These are phyloP conservation scores for Lipomyces sp. DNA, from an alignment of 805 yeast genomes.

Conservation along the genomic window DNA sequence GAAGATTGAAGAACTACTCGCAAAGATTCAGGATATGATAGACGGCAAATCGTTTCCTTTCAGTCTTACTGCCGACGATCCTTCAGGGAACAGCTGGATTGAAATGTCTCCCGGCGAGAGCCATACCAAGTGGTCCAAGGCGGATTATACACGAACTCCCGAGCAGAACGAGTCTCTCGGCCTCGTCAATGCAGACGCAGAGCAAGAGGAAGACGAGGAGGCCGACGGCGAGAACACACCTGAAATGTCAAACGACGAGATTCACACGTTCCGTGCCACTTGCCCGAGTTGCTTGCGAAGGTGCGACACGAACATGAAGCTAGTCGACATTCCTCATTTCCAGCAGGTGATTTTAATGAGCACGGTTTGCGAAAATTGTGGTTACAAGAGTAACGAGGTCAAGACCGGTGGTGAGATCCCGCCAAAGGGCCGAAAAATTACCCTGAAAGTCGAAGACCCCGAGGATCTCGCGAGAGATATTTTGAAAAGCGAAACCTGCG, in stretches of 20 bases:
- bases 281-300: constrained; percentile 84
- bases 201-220: constrained; percentile 39
- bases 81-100: constrained; percentile 96
- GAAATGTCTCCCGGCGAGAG: constrained; percentile 85
- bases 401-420: constrained; percentile 98
- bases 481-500: constrained; percentile 87
- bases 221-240: constrained; percentile 27
- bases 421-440: constrained; percentile 69
- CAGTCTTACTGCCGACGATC: constrained; percentile 80
- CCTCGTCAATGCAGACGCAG: constrained; percentile 61
- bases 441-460: constrained; percentile 74
- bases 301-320: constrained; percentile 93
- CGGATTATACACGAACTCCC: constrained; percentile 76
- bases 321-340: constrained; percentile 95
- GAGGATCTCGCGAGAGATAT: constrained; percentile 94
- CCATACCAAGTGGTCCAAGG: constrained; percentile 83
- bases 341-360: constrained; percentile 97
- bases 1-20: constrained; percentile 67
- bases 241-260: constrained; percentile 80
- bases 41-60: constrained; percentile 74
- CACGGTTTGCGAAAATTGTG: constrained; percentile 87
- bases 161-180: constrained; percentile 87
- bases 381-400: constrained; percentile 94
- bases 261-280: constrained; percentile 86
- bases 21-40: constrained; percentile 55